Evolutionary conservation across 1,139 yeast genomes (phyloP).

Genomic region (Yamadazyma dushanensis): DNA sequence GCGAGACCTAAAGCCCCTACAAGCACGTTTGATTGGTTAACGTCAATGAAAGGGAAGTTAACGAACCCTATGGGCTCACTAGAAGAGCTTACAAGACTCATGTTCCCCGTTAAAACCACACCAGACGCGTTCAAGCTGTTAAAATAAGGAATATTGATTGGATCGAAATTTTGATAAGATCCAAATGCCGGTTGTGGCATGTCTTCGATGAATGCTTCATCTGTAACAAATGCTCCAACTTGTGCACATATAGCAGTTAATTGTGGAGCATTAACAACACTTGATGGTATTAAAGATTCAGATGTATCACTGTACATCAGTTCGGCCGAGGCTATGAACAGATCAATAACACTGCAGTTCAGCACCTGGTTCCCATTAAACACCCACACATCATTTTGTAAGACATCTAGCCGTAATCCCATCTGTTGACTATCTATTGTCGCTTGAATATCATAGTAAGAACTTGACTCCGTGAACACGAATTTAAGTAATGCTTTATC

Average conservation of each 20-base stretch:
- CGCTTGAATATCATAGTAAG: constrained; percentile 19
- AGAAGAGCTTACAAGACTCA: constrained; percentile 20
- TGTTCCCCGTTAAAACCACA: constrained; percentile 22
- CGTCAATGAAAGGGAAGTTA: constrained; percentile 32
- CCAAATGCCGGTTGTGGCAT: constrained; percentile 14
- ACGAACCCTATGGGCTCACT: constrained; percentile 16
- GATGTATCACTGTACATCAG: constrained; percentile 10
- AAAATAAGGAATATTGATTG: constrained; percentile 27
- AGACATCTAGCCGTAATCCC: constrained; percentile 29
- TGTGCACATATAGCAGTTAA: constrained; percentile 29
- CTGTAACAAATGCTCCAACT: constrained; percentile 25
- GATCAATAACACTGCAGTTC: constrained; percentile 23
- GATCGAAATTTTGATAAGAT: constrained; percentile 18
- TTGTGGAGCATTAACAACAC: constrained; percentile 21
- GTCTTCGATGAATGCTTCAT: constrained; percentile 5
- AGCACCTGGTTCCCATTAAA: constrained; percentile 26
- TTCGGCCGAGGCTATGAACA: constrained; percentile 23
- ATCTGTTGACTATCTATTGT: constrained; percentile 15
- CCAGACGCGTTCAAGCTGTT: constrained; percentile 30
- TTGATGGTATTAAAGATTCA: constrained; percentile 15
- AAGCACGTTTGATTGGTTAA: constrained; percentile 21
- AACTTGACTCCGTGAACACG: constrained; percentile 19
- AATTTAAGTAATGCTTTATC: constrained; percentile 22
- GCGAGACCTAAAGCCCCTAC: constrained; percentile 54
- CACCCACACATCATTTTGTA: constrained; percentile 42